phyloP scores from a whole-genome alignment of 495 filamentous ascomycete species.

The Penicillium herquei region DNA sequence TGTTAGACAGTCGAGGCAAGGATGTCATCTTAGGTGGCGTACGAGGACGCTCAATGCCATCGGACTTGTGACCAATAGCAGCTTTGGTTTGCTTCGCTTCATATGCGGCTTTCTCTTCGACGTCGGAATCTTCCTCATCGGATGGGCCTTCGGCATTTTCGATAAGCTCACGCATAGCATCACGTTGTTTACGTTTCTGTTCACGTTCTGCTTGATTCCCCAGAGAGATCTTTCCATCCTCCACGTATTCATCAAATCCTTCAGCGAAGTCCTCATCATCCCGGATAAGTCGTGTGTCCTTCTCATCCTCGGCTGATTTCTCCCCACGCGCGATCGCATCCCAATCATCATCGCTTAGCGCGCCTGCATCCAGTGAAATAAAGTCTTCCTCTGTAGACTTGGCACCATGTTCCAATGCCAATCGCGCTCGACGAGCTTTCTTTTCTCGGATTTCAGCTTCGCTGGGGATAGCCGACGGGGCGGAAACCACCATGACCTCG shows the following conservation, averaged over 20 bases:
- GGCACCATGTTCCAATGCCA: slow-evolving; percentile 69
- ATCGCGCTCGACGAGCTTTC: slow-evolving; percentile 78
- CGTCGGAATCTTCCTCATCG: slow-evolving; percentile 73
- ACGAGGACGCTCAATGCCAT: slow-evolving; percentile 40
- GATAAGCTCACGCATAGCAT: slow-evolving; percentile 82
- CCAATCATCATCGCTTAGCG: slow-evolving; percentile 46
- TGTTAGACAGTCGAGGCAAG: slow-evolving; percentile 50
- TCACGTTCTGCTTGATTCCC: slow-evolving; percentile 80
- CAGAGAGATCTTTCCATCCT: slow-evolving; percentile 77
- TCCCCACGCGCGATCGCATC: slow-evolving; percentile 38
- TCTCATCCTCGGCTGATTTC: slow-evolving; percentile 30
- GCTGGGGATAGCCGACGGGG: slow-evolving; percentile 62
- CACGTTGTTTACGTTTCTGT: slow-evolving; percentile 60
- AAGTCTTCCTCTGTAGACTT: slow-evolving; percentile 75
- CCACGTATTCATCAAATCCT: slow-evolving; percentile 89
- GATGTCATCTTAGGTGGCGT: slow-evolving; percentile 61
- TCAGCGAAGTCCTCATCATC: slow-evolving; percentile 96
- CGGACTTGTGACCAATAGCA: slow-evolving; percentile 67
- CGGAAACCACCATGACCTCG: slow-evolving; percentile 38
- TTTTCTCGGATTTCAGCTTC: slow-evolving; percentile 90
- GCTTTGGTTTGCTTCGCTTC: slow-evolving; percentile 84
- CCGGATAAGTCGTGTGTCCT: slow-evolving; percentile 69
- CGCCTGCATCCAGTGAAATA: slow-evolving; percentile 63
- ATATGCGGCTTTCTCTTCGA: slow-evolving; percentile 79
- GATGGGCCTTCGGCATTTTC: slow-evolving; percentile 67